Base-by-base conservation (phyloP, 371 early-diverging fungal species). In the Lichtheimia ornata region DNA sequence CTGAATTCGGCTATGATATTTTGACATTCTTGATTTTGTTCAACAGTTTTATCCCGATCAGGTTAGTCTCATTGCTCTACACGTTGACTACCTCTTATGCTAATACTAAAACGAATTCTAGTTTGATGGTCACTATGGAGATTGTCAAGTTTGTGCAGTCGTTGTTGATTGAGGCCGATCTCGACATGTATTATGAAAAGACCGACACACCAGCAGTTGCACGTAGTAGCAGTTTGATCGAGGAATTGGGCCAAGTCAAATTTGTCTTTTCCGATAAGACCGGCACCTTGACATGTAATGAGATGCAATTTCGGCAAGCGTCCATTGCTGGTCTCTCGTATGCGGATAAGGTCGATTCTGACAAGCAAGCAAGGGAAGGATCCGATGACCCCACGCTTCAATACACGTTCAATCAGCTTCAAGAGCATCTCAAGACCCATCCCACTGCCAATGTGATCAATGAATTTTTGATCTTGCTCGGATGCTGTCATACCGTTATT, bases 401-500 rank as follows among this genome's bases (percentile, higher is more conserved):
- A 41, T 87, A 88, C 54, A 87, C 86, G 45, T 89, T 92, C 63
- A 72, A 72, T 22, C 88, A 88, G 65, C 63, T 92, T 47, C 68
- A 74, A 17, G 82, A 85, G 41, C 87, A 91, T 57, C 70, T 91
- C 3, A 82, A 82, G 49, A 76, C 76, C 4, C 88, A 88, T 60
- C 76, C 82, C 9, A 84, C 84, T 13, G 83, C 86, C 30, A 83
- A 84, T 65, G 78, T 84, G 40, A 84, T 91, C 56, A 84, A 85
- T 30, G 91, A 91, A 68, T 93, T 91, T 60, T 76, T 93, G 64
- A 88, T 88, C 12, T 72, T 96, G n/a, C 79, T 98, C 25, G 88
- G 96, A 11, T 88, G 90, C 15, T 98, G 99, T 74, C 97, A 98
- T 74, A 98, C 97, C 4, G 99, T 98, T 14, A 96, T 97, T 72